Conservation (phyloP, 2,329 filamentous ascomycete species). For the Fusarium redolens region DNA sequence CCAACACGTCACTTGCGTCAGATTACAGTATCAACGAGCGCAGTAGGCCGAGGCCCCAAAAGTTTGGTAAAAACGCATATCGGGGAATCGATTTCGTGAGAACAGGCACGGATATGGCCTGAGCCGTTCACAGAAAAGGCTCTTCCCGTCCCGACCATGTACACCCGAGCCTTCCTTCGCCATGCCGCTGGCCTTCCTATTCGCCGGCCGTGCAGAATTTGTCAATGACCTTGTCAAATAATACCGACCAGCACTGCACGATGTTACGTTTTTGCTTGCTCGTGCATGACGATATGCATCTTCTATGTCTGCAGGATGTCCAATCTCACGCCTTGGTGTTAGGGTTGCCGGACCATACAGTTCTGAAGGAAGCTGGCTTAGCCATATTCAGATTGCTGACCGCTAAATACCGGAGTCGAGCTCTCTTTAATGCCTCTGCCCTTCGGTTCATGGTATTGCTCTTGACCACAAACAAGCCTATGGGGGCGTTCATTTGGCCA, state of each 20-base stretch:
- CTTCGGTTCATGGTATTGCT: background rate
- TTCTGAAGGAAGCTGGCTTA: slow-evolving; percentile 18
- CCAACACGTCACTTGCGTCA: slow-evolving; percentile 21
- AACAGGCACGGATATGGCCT: slow-evolving; percentile 37
- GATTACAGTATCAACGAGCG: slow-evolving; percentile 14
- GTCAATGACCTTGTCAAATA: slow-evolving; percentile 23
- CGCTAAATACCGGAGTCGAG: slow-evolving; percentile 14
- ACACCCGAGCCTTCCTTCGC: slow-evolving; percentile 33
- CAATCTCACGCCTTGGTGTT: slow-evolving; percentile 16
- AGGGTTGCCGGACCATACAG: slow-evolving; percentile 7
- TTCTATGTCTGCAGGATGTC: slow-evolving; percentile 13
- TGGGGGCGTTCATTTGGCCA: background rate
- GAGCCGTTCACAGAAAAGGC: slow-evolving; percentile 48
- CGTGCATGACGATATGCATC: slow-evolving; percentile 25
- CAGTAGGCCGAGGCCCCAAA: slow-evolving; percentile 15
- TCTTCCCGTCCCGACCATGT: slow-evolving; percentile 50
- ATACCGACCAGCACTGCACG: slow-evolving; percentile 27
- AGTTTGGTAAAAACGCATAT: slow-evolving; percentile 13
- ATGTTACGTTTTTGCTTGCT: slow-evolving; percentile 39
- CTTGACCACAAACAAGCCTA: background rate
- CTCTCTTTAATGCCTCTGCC: background rate
- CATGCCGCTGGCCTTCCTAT: slow-evolving; percentile 13
- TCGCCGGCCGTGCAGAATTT: slow-evolving; percentile 19
- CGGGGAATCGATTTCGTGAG: slow-evolving; percentile 8
- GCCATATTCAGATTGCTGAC: slow-evolving; percentile 29